These are phyloP conservation scores for Agrocybe pediades DNA, from an alignment of 768 basidiomycete species.

Conservation along the genomic window DNA sequence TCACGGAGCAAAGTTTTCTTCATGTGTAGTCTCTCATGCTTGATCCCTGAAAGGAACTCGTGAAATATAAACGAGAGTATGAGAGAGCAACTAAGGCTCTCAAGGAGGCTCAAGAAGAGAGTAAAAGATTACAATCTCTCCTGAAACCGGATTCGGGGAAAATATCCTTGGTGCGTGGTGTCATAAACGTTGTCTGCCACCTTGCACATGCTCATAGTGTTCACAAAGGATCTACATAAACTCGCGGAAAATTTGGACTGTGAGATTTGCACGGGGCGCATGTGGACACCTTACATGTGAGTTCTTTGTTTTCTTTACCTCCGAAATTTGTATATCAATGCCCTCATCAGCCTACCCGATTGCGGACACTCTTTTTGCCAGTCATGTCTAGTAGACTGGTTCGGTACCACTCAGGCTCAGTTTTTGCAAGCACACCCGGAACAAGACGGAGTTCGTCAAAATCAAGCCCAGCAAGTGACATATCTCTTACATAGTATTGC, in stretches of 20 bases:
- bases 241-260: slow-evolving; percentile 61
- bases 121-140: slow-evolving; percentile 25
- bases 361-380: slow-evolving; percentile 77
- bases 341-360: slow-evolving; percentile 47
- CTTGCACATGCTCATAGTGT: not conserved
- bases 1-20: not conserved
- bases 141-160: slow-evolving; percentile 28
- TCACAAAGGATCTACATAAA: slow-evolving; percentile 37
- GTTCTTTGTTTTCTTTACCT: slow-evolving; percentile 23
- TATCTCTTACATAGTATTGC: slow-evolving; percentile 16
- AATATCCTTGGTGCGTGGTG: slow-evolving; percentile 28
- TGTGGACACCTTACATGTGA: slow-evolving; percentile 72
- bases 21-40: not conserved
- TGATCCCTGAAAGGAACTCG: slow-evolving; percentile 30
- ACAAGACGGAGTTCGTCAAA: slow-evolving; percentile 35
- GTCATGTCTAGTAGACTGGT: slow-evolving; percentile 60
- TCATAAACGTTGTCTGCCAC: not conserved
- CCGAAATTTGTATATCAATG: not conserved
- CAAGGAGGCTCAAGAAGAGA: slow-evolving; percentile 24
- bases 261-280: slow-evolving; percentile 62
- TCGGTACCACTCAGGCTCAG: slow-evolving; percentile 46
- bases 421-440: slow-evolving; percentile 50
- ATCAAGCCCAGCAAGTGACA: not conserved
- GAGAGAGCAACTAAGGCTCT: slow-evolving; percentile 22
- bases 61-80: slow-evolving; percentile 30